Base-by-base conservation (phyloP, 164 flowering plant species). In the Protea cynaroides region DNA sequence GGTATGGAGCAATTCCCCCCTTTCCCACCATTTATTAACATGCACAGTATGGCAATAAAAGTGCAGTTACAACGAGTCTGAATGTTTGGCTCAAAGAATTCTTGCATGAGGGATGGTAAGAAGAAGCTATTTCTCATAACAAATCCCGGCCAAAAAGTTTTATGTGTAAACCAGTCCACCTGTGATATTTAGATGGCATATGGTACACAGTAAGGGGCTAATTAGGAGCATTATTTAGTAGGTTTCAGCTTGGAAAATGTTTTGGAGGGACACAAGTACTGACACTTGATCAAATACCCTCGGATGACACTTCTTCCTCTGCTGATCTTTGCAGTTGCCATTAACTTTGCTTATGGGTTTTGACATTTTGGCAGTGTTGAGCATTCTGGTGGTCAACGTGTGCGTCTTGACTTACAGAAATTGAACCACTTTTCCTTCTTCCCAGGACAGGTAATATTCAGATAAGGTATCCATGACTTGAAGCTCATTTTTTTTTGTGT, bases 301-400 rank as follows among this genome's bases (percentile, higher is more conserved):
- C 8, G 24, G 24, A 52, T 22, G 55, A 21, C 29, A 7, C 49
- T 7, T 18, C 22, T 44, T 60, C 11, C 18, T 21, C 54, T 49
- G 8, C 21, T 36, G n/a, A n/a, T n/a, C n/a, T n/a, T 52, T 63
- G 5, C 10, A 7, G 22, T 21, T n/a, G 15, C 18, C 25, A 22
- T 25, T 66, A 23, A 23, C 3, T 56, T 44, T 56, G 40, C 55
- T 29, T 29, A 40, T 22, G 52, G 21, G 18, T 49, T 60, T 21
- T 34, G 52, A 43, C 54, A n/a, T 58, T 74, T 17, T 74, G 38
- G 63, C 84, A 95, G 99, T 71, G 92, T 78, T 67, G 90, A 87
- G 78, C 91, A 88, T 74, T 88, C 94, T 73, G 96, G 92, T 66
- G 99, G 99, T n/a, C 96, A 82, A 69, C 84, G 84, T 38, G 97